Evolutionary conservation across 1,284 basidiomycete species (phyloP).

Genomic region (Caloboletus inedulis): DNA sequence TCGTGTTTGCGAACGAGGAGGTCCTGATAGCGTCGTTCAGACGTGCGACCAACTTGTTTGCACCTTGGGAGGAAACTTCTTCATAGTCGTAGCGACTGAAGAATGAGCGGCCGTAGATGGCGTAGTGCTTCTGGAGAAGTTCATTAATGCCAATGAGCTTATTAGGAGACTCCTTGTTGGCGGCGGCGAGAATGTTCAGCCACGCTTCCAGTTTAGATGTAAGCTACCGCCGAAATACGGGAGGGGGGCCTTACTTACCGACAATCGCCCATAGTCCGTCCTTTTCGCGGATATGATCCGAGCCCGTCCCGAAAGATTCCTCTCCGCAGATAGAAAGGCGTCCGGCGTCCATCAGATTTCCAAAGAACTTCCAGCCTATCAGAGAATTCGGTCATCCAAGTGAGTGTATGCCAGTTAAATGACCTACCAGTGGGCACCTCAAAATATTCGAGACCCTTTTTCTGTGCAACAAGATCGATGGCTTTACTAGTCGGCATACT

Average conservation of each 20-base stretch:
- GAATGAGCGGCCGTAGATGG: conserved; percentile 94
- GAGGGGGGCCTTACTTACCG: conserved; percentile 45
- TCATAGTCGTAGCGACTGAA: conserved; percentile 99
- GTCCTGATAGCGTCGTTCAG: conserved; percentile 72
- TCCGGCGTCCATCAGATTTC: conserved; percentile 99
- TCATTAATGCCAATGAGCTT: conserved; percentile 85
- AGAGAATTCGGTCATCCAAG: background rate
- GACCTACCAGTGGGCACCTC: conserved; percentile 89
- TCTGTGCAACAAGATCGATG: conserved; percentile 94
- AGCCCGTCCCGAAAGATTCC: conserved; percentile 99
- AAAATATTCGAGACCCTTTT: conserved; percentile 90
- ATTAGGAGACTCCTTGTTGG: conserved; percentile 79
- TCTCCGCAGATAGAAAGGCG: conserved; percentile 97
- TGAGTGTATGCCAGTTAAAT: too few relatives aligned
- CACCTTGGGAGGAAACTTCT: conserved; percentile 90
- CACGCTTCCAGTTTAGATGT: conserved; percentile 59
- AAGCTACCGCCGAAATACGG: conserved; percentile 10
- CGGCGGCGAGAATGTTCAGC: conserved; percentile 95
- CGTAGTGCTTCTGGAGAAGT: conserved; percentile 84
- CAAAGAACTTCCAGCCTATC: conserved; percentile 98
- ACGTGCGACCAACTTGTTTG: conserved; percentile 79
- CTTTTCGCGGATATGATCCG: conserved; percentile 99
- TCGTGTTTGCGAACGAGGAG: conserved; percentile 63
- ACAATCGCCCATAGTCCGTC: conserved; percentile 98
- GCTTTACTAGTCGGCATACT: conserved; percentile 98